Base-by-base conservation (phyloP, 1,139 yeast species). In the Zygosaccharomyces sapae region DNA sequence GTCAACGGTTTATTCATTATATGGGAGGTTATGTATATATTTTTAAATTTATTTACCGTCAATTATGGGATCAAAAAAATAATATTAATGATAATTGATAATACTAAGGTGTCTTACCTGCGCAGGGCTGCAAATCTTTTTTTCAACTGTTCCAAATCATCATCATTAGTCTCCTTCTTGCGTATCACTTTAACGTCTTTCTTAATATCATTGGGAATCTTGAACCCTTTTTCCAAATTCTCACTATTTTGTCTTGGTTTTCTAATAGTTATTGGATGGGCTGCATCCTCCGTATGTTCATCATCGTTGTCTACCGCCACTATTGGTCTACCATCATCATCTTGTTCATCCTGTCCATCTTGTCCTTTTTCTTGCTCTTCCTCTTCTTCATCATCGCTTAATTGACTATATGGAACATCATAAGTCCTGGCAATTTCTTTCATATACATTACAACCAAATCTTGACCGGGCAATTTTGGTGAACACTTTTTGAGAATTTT, bases 401-500 rank as follows among this genome's bases (percentile, higher is more conserved):
- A 62, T 19, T 80, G 83, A 41, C 86, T 79, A 59, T 79, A 87
- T 0, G 90, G 87, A 1, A 83, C 94, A 37, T 75, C 76, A 62
- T 89, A 89, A 0, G 95, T 86, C 50, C 74, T 72, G 1, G 96
- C 95, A 51, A 89, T 88, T 59, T 89, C 97, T 49, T 78, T 71
- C 52, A 89, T 70, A 61, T 89, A 89, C 51, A 86, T 67, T 20
- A 76, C 74, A 1, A 88, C 95, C 50, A 88, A 71, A 22, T 75
- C 80, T 37, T 73, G 75, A 3, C 76, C 68, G 0, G 96, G 96
- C 2, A 95, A 81, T 44, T 77, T 80, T 2, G 83, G 77, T 19
- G 76, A 71, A 53, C 94, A 80, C 52, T 92, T 70, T 44, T 74
- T 75, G 19, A 76, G 57, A 3, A 89, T 79, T 63, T 83, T 84